Evolutionary conservation across 257 asterid species (phyloP).

Genomic region (Ocimum tenuiflorum): DNA sequence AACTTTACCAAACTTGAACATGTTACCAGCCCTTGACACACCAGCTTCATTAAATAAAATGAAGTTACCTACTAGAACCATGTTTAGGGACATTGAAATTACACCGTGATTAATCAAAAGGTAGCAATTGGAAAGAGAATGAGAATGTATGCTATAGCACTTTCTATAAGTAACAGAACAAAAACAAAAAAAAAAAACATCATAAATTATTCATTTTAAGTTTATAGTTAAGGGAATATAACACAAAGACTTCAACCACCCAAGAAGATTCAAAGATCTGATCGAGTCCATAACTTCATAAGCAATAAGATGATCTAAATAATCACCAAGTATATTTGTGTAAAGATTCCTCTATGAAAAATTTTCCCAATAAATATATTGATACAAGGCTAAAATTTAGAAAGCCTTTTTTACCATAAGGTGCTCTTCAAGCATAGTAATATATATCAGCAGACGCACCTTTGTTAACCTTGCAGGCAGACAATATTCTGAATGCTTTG

Average conservation of each 20-base stretch:
- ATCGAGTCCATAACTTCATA: background rate
- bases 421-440: background rate
- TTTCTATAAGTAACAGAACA: background rate
- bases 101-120: background rate
- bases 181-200: background rate
- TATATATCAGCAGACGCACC: slow-evolving; percentile 34
- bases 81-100: background rate
- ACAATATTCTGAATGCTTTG: slow-evolving; percentile 71
- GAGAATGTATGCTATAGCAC: background rate
- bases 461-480: slow-evolving; percentile 94
- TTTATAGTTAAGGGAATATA: background rate
- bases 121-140: background rate
- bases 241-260: background rate
- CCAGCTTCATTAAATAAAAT: background rate
- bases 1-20: slow-evolving; percentile 9
- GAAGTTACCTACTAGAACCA: slow-evolving; percentile 1
- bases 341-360: background rate
- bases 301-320: background rate
- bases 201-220: background rate
- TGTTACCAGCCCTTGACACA: background rate
- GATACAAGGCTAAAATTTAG: background rate
- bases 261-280: background rate
- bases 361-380: background rate
- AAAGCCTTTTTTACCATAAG: background rate
- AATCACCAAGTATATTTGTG: background rate